Conservation (phyloP, 805 yeast species). For the Ogataea ramenticola region DNA sequence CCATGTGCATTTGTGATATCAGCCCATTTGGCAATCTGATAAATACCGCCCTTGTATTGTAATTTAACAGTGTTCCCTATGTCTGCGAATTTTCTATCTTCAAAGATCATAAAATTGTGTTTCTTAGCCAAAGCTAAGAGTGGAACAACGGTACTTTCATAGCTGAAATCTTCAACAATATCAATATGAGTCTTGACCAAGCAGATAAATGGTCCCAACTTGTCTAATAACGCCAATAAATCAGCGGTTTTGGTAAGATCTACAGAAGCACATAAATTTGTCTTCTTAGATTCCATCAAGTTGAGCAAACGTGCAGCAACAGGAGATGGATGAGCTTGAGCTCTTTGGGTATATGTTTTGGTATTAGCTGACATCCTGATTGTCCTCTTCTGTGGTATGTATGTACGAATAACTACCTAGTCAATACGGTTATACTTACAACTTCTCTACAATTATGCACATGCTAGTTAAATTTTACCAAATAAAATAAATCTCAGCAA, state of each 20-base stretch:
- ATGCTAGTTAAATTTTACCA: no score
- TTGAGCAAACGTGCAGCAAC: constrained; percentile 69
- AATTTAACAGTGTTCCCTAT: constrained; percentile 95
- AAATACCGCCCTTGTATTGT: constrained; percentile 88
- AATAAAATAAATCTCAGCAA: no score
- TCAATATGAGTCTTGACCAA: constrained; percentile 93
- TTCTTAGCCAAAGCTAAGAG: constrained; percentile 64
- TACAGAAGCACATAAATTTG: constrained; percentile 90
- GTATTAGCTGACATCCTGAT: not conserved
- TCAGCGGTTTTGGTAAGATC: constrained; percentile 82
- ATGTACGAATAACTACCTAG: no score
- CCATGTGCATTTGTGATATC: constrained; percentile 98
- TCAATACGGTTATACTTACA: no score
- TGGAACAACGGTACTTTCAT: constrained; percentile 74
- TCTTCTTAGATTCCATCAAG: constrained; percentile 71
- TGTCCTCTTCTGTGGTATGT: no score
- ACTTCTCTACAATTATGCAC: no score
- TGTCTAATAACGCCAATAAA: constrained; percentile 63
- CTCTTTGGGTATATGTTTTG: constrained; percentile 58
- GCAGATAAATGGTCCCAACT: constrained; percentile 86
- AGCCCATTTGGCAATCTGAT: constrained; percentile 87
- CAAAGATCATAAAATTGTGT: constrained; percentile 86
- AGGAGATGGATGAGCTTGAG: constrained; percentile 62
- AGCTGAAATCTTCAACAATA: constrained; percentile 80
- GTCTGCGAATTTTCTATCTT: constrained; percentile 97